Base-by-base conservation (phyloP, 139 green algal genomes). In the Spirogloea muscicola region DNA sequence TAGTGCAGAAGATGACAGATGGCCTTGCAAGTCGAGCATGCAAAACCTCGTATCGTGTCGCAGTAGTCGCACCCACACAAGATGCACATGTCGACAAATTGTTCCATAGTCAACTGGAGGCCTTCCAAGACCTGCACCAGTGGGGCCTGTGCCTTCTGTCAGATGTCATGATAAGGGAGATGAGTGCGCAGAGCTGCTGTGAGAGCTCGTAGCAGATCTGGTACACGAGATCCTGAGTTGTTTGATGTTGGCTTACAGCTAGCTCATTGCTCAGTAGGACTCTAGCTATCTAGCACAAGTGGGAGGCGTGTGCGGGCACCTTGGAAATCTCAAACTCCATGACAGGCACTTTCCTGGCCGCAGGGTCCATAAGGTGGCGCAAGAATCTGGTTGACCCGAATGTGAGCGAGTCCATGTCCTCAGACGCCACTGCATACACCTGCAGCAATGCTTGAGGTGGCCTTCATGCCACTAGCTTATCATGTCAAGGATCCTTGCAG, bases 71-170 rank as follows among this genome's bases (percentile, higher is more conserved):
- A 98, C 39, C 94, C 94, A 77, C 90, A 96, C 42, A 98, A 82
- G 71, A 98, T 98, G 88, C 94, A 99, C n/a, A 99, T 49, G 79
- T 99, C 94, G 10, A 98, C 88, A 70, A 99, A 99, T 82, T 97
- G 81, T 0, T 94, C 86, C n/a, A 76, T 51, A 7, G 60, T 87
- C 21, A 95, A 13, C 5, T 64, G 77, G 49, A 96, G 87, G 29
- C 80, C 89, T 48, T 86, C 57, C 37, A 80, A 13, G 2, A 80
- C 66, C 52, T 69, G 4, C 42, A 31, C n/a, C n/a, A n/a, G n/a
- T n/a, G n/a, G n/a, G n/a, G n/a, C n/a, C n/a, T n/a, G n/a, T n/a
- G n/a, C n/a, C n/a, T n/a, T n/a, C n/a, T n/a, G n/a, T n/a, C n/a
- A n/a, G n/a, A n/a, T n/a, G n/a, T n/a, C n/a, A n/a, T n/a, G n/a